A percentile compares a stretch with the other conserved stretches of the same genome.
Evolutionary conservation across 1,284 basidiomycete species (phyloP).

Genomic region (Veloporphyrellus conicus): DNA sequence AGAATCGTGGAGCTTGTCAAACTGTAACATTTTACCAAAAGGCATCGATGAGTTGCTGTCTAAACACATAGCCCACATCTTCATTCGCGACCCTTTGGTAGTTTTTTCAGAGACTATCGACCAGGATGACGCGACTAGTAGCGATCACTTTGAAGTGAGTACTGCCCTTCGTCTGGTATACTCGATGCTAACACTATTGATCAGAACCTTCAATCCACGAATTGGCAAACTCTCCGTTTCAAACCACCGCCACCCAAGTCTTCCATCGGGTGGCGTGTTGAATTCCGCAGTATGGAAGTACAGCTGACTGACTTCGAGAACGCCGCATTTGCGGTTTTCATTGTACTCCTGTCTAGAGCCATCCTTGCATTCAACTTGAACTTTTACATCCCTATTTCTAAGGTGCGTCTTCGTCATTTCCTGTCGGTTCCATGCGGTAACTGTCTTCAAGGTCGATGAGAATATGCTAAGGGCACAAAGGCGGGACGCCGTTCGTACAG

Average conservation of each 20-base stretch:
- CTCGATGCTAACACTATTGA: slow-evolving; percentile 7
- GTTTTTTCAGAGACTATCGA: slow-evolving; percentile 93
- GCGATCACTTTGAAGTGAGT: slow-evolving; percentile 91
- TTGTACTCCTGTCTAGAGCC: slow-evolving; percentile 90
- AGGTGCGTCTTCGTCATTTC: slow-evolving; percentile 48
- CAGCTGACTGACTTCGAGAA: slow-evolving; percentile 99
- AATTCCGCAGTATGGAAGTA: slow-evolving; percentile 98
- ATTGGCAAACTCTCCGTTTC: slow-evolving; percentile 99
- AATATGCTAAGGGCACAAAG: slow-evolving; percentile 92
- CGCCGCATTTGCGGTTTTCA: slow-evolving; percentile 92
- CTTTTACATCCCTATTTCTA: slow-evolving; percentile 95
- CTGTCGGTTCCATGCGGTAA: neutral
- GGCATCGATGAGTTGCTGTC: slow-evolving; percentile 87
- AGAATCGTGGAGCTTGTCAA: neutral
- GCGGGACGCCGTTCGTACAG: slow-evolving; percentile 69
- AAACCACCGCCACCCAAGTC: slow-evolving; percentile 95
- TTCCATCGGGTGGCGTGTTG: slow-evolving; percentile 95
- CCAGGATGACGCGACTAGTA: slow-evolving; percentile 83
- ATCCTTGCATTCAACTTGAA: slow-evolving; percentile 90
- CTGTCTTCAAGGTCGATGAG: slow-evolving; percentile 75
- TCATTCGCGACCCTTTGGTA: slow-evolving; percentile 96
- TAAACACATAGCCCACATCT: slow-evolving; percentile 91
- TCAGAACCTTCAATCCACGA: slow-evolving; percentile 97
- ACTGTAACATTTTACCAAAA: slow-evolving; percentile 32
- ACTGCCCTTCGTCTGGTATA: neutral